Conservation (phyloP, 139 green algal genomes). For the Choricystis sp. region DNA sequence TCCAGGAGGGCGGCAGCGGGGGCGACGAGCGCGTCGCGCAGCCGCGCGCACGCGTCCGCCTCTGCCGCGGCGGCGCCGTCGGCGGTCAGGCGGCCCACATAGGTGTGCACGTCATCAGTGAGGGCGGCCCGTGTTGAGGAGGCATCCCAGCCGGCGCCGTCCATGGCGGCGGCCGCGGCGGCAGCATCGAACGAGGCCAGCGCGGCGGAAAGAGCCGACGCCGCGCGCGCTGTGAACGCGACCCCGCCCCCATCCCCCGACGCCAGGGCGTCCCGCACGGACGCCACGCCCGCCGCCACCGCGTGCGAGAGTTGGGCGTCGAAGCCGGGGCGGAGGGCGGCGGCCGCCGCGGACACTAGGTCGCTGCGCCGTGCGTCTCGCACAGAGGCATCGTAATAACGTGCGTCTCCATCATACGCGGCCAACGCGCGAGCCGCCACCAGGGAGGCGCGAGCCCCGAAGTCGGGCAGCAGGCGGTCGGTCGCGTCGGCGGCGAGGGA, state of each 20-base stretch:
- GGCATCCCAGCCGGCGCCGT: not conserved
- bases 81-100: not conserved
- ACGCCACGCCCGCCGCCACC: constrained; percentile 16
- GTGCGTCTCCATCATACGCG: constrained; percentile 72
- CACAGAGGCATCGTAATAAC: constrained; percentile 69
- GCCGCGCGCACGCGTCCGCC: constrained; percentile 9
- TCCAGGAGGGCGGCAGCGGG: constrained; percentile 29
- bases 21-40: constrained; percentile 10
- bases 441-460: constrained; percentile 24
- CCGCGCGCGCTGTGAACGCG: constrained; percentile 11
- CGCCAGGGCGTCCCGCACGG: constrained; percentile 20
- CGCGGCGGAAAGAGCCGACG: constrained; percentile 2
- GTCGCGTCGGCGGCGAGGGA: constrained; percentile 21
- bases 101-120: not conserved
- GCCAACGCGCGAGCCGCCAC: constrained; percentile 27
- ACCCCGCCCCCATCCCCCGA: not conserved
- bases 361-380: constrained; percentile 39
- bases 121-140: not conserved
- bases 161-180: not conserved
- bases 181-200: constrained; percentile 19
- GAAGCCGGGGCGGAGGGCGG: constrained; percentile 23
- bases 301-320: constrained; percentile 35
- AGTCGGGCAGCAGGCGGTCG: constrained; percentile 32
- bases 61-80: constrained; percentile 3
- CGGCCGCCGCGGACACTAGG: constrained; percentile 32